Conservation (phyloP, 139 green algal genomes). For the Coelastrella sp. region DNA sequence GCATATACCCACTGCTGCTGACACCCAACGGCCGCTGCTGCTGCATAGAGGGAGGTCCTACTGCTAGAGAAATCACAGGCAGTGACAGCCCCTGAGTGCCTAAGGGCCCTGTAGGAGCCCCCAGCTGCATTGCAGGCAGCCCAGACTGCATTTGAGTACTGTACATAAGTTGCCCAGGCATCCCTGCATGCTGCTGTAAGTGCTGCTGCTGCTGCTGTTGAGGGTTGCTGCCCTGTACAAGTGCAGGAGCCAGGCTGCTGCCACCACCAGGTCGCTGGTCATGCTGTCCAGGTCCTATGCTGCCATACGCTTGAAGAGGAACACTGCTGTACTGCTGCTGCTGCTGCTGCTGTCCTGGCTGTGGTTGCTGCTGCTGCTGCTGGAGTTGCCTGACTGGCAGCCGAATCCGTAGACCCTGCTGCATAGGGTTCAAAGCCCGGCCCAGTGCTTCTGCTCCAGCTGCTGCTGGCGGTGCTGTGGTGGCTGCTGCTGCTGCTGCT, state of each 20-base stretch:
- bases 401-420: not conserved
- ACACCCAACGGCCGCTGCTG: constrained; percentile 2
- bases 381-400: not conserved
- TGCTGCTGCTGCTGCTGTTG: constrained; percentile 28
- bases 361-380: not conserved
- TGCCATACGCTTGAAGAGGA: not conserved
- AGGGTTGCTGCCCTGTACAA: not conserved
- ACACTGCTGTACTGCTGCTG: not conserved
- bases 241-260: not conserved
- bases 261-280: not conserved
- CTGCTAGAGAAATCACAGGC: not conserved
- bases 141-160: not conserved
- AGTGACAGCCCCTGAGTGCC: not conserved
- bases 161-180: not conserved
- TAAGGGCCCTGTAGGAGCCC: not conserved
- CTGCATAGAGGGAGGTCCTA: not conserved
- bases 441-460: not conserved
- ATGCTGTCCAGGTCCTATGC: not conserved
- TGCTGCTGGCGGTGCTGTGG: not conserved
- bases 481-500: constrained; percentile 17
- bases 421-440: not conserved
- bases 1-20: not conserved
- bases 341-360: not conserved
- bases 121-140: not conserved
- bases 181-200: constrained; percentile 15